Evolutionary conservation across 768 basidiomycete genomes (phyloP), one percentile per base, ranked within the genome.

Genomic region (Mycena floridula): DNA sequence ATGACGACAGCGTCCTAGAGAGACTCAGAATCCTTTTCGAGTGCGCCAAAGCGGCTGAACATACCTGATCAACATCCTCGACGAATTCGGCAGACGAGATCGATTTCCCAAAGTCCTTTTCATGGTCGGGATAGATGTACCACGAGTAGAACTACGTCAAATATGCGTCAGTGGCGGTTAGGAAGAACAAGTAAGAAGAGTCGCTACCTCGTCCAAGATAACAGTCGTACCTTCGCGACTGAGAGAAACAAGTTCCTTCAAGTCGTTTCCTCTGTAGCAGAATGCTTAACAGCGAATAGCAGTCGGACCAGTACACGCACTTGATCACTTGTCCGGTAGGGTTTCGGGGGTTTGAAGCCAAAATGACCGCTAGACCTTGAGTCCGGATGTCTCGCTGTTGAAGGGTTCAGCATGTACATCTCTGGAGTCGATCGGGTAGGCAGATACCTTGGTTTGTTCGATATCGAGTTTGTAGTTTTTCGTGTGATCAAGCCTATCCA

Each of bases 311-410:
- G 24, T 20, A 42, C 22, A 25, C 13, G 43, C 8, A 16, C 37
- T 16, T 25, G 20, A 47, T 52, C 76, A 84, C 80, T 60, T 95
- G 93, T n/a, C 94, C 92, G 1, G 94, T 96, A 3, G 94, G 93
- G 59, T 96, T 97, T 43, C 93, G 81, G n/a, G 94, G 94, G 65
- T 96, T 97, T 20, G 89, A 92, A 0, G 90, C 87, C 36, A 94
- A 69, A 45, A 95, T 76, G 40, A 94, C 90, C 9, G 84, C 78
- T 16, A 94, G 69, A 12, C 91, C 90, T 64, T 93, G 89, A 1
- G 75, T 85, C 32, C 68, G 73, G 45, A 94, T 89, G 52, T 94
- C 90, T 68, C 72, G 83, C 79, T 86, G 47, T 44, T 43, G 27
- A 37, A 65, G 22, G 5, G 23, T 2, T 35, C 7, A 4, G 16